phyloP scores from a whole-genome alignment of 768 basidiomycete species.

The Neoboletus brunneissimus region DNA sequence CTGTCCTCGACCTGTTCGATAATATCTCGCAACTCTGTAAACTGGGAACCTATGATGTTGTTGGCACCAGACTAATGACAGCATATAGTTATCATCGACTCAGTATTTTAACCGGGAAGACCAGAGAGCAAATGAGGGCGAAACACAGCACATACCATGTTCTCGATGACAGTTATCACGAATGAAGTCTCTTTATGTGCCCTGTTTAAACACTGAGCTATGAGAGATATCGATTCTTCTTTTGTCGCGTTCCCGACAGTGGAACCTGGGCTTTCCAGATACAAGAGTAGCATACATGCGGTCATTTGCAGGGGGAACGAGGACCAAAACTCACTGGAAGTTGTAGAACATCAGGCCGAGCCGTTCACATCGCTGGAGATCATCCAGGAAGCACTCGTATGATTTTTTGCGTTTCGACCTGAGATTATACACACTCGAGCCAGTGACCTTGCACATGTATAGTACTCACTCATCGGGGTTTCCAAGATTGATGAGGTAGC shows the following conservation, averaged over 20 bases:
- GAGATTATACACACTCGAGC: not conserved
- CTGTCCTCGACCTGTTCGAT: conserved; percentile 73
- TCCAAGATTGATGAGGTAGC: conserved; percentile 81
- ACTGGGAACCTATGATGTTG: conserved; percentile 73
- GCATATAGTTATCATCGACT: not conserved
- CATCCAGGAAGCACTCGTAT: conserved; percentile 80
- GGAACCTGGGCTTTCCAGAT: conserved; percentile 65
- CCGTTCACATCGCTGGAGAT: conserved; percentile 71
- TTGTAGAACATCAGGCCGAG: conserved; percentile 76
- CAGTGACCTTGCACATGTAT: not conserved
- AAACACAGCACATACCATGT: conserved; percentile 56
- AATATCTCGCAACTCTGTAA: conserved; percentile 64
- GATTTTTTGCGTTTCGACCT: conserved; percentile 69
- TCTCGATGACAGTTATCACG: conserved; percentile 72
- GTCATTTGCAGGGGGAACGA: not conserved
- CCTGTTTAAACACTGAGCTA: conserved; percentile 72
- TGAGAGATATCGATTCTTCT: conserved; percentile 56
- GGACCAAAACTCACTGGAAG: conserved; percentile 63
- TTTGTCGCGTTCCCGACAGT: conserved; percentile 67
- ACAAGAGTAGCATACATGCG: not conserved
- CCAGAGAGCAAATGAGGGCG: not conserved
- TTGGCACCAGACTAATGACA: conserved; percentile 65
- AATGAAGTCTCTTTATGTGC: conserved; percentile 60
- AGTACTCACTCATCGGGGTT: conserved; percentile 69
- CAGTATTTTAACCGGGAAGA: not conserved